phyloP scores from a whole-genome alignment of 108 stramenopile genomes.

The Mayamaea pseudoterrestris region DNA sequence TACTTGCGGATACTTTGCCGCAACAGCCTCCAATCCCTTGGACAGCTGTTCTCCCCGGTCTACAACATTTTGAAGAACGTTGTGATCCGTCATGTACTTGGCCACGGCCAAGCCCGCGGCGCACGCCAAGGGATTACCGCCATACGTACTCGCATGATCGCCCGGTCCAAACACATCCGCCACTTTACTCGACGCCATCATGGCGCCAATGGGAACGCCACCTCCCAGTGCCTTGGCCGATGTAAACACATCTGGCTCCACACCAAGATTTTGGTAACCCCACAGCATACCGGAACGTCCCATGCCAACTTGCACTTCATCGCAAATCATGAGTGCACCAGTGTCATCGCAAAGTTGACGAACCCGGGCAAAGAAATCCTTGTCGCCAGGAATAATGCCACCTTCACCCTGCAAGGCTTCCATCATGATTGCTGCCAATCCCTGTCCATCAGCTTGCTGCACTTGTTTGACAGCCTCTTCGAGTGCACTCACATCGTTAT shows the following conservation, averaged over 20 bases:
- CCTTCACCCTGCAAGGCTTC: constrained; percentile 97
- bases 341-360: constrained; percentile 76
- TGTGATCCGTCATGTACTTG: constrained; percentile 64
- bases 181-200: constrained; percentile 83
- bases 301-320: constrained; percentile 98
- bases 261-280: constrained; percentile 83
- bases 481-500: constrained; percentile 81
- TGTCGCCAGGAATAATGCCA: constrained; percentile 82
- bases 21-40: constrained; percentile 51
- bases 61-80: constrained; percentile 75
- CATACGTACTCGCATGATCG: constrained; percentile 96
- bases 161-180: constrained; percentile 90
- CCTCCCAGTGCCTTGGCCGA: constrained; percentile 96
- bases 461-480: constrained; percentile 55
- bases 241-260: constrained; percentile 94
- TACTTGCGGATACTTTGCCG: constrained; percentile 60
- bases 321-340: constrained; percentile 85
- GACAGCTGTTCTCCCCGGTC: constrained; percentile 80
- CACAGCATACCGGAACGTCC: constrained; percentile 93
- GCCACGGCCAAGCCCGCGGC: constrained; percentile 84
- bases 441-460: constrained; percentile 45
- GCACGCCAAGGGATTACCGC: constrained; percentile 90
- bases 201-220: constrained; percentile 97
- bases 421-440: constrained; percentile 90
- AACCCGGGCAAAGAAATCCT: constrained; percentile 66